Evolutionary conservation across 1,139 yeast species (phyloP), one percentile per base, ranked within the genome.

Genomic region (Suhomyces coccinellae): DNA sequence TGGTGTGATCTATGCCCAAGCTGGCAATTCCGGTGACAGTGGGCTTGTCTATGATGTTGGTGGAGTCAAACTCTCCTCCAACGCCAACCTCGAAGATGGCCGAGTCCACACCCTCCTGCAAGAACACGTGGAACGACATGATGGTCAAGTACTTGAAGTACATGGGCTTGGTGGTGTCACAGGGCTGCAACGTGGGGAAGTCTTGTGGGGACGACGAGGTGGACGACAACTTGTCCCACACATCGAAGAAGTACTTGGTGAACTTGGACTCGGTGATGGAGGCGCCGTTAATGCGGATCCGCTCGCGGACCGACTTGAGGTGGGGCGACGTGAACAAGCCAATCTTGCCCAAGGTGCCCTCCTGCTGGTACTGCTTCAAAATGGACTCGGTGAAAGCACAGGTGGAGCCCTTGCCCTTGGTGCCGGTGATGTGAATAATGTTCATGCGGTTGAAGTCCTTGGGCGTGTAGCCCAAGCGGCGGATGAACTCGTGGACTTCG

Each of bases 21-120:
- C 93, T 79, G 4, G 95, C 72, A 15, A 95, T 85, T 33, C 96
- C 99, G 31, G 96, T 85, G 1, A 83, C 95, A 0, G 89, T 80
- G 10, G 99, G 99, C 36, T 73, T 68, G 31, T 76, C 81, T 40
- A 95, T 80, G 11, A 95, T 80, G 62, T 95, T 95, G 10, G 99
- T 95, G 11, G 97, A 88, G 65, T 95, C 99, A 60, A 82, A 88
- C 59, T 88, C 95, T 10, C 99, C 99, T 26, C 99, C 99, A 43
- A 95, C 96, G 13, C 99, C 99, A 22, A 95, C 99, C 63, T 95
- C 99, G 59, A 88, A 89, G 37, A 95, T 85, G 11, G 99, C 98
- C 14, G 96, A 81, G 57, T 90, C 88, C 24, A 95, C 91, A 1
- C 88, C 87, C 65, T 93, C 99, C 49, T 81, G 76, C 67, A 89